These are phyloP conservation scores for Podila horticola DNA, from an alignment of 192 early-diverging fungal species.

Conservation along the genomic window DNA sequence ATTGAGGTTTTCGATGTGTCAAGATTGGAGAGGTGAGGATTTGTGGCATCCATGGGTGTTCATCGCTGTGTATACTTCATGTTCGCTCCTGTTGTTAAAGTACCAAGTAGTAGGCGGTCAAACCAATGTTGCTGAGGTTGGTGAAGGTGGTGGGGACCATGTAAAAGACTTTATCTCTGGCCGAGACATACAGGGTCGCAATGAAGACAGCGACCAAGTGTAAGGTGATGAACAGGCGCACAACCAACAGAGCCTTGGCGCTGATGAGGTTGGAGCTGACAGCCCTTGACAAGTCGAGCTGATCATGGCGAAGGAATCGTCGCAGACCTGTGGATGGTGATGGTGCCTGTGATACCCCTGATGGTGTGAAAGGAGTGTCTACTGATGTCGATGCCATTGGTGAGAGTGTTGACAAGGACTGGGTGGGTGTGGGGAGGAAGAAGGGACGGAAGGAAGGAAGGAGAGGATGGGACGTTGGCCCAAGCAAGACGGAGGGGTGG, in stretches of 20 bases:
- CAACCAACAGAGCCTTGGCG: constrained; percentile 9
- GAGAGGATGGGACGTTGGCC: neutral
- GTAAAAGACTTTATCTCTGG: constrained; percentile 43
- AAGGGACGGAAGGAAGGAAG: neutral
- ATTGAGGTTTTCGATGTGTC: neutral
- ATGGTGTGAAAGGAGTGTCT: neutral
- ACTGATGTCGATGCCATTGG: neutral
- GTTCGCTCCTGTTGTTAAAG: neutral
- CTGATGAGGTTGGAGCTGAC: constrained; percentile 39
- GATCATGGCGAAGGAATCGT: constrained; percentile 27
- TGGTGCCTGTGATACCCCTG: neutral
- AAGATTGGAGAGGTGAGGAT: neutral
- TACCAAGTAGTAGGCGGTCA: constrained; percentile 49
- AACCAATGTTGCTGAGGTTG: constrained; percentile 48
- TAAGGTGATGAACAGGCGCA: constrained; percentile 21
- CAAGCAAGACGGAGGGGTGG: neutral
- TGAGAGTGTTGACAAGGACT: neutral
- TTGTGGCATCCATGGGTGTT: neutral
- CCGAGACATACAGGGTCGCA: constrained; percentile 45
- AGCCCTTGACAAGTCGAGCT: constrained; percentile 20
- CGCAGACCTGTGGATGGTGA: neutral
- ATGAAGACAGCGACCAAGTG: constrained; percentile 41
- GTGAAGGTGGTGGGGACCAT: constrained; percentile 51
- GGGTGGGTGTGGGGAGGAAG: neutral
- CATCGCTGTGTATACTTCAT: neutral